A percentile compares a stretch with the other conserved stretches of the same genome.
Conservation (phyloP, 1,284 basidiomycete species). For the Trichosporon coremiiforme region DNA sequence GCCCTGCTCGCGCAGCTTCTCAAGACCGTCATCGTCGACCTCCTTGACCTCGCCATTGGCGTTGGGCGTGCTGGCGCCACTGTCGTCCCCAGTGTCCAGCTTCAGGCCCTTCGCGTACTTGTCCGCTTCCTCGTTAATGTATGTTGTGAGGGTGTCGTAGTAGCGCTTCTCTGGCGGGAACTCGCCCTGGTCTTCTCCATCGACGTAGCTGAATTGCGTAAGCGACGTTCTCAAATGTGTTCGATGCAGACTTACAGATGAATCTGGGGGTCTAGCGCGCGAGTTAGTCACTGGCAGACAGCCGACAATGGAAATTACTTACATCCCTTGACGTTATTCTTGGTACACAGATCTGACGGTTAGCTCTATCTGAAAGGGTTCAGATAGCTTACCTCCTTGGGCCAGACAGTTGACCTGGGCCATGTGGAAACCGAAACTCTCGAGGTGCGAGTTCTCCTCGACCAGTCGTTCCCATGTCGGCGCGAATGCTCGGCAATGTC, state of each 20-base stretch:
- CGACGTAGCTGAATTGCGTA: slow-evolving; percentile 52
- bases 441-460: slow-evolving; percentile 62
- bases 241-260: slow-evolving; percentile 62
- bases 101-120: slow-evolving; percentile 43
- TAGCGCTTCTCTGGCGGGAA: slow-evolving; percentile 63
- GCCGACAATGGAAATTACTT: slow-evolving; percentile 25
- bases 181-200: slow-evolving; percentile 66
- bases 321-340: slow-evolving; percentile 69
- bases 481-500: slow-evolving; percentile 57
- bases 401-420: slow-evolving; percentile 84
- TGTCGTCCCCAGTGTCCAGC: not conserved
- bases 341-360: slow-evolving; percentile 71
- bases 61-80: slow-evolving; percentile 58
- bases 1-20: slow-evolving; percentile 61
- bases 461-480: slow-evolving; percentile 79
- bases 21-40: slow-evolving; percentile 63
- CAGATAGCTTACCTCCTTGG: slow-evolving; percentile 70
- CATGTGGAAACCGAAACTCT: slow-evolving; percentile 67
- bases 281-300: slow-evolving; percentile 14
- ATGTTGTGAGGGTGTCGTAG: slow-evolving; percentile 61
- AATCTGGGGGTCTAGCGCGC: slow-evolving; percentile 67
- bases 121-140: slow-evolving; percentile 58
- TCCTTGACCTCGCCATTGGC: slow-evolving; percentile 65
- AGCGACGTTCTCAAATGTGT: not conserved
- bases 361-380: too few species aligned